Evolutionary conservation across 257 asterid species (phyloP).

Genomic region (Rehmannia glutinosa): DNA sequence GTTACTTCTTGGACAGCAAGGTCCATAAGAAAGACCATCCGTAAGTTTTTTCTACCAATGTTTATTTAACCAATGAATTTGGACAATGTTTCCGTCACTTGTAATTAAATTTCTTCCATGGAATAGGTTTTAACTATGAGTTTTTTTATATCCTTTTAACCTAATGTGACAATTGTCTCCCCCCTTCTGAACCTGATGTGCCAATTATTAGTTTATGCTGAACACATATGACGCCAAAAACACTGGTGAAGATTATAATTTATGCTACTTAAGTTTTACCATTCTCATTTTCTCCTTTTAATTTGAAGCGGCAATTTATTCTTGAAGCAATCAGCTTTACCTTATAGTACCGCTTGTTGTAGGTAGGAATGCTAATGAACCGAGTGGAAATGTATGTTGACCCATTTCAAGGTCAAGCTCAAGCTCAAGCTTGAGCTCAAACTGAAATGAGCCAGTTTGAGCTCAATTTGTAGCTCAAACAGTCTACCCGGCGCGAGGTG

Average conservation of each 20-base stretch:
- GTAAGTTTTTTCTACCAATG: constrained; percentile 35
- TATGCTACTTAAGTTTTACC: neutral
- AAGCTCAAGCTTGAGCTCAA: too few species aligned
- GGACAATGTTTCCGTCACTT: neutral
- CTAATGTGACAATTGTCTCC: too few species aligned
- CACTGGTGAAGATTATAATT: neutral
- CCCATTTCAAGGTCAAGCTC: too few species aligned
- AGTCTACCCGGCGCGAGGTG: too few species aligned
- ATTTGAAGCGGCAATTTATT: constrained; percentile 6
- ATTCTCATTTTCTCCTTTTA: neutral
- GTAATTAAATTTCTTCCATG: neutral
- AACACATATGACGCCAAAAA: neutral
- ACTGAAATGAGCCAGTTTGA: too few species aligned
- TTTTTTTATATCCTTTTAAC: neutral
- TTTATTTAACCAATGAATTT: neutral
- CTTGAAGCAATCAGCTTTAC: constrained; percentile 6
- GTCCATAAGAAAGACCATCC: constrained; percentile 34
- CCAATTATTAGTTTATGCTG: neutral
- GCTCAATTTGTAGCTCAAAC: too few species aligned
- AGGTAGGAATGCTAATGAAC: neutral
- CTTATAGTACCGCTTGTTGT: neutral
- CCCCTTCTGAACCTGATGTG: neutral
- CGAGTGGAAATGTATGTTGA: too few species aligned
- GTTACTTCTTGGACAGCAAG: constrained; percentile 63
- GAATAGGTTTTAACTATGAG: neutral